phyloP scores from a whole-genome alignment of 2,329 filamentous ascomycete species.

The Pestalotiopsis sp. region DNA sequence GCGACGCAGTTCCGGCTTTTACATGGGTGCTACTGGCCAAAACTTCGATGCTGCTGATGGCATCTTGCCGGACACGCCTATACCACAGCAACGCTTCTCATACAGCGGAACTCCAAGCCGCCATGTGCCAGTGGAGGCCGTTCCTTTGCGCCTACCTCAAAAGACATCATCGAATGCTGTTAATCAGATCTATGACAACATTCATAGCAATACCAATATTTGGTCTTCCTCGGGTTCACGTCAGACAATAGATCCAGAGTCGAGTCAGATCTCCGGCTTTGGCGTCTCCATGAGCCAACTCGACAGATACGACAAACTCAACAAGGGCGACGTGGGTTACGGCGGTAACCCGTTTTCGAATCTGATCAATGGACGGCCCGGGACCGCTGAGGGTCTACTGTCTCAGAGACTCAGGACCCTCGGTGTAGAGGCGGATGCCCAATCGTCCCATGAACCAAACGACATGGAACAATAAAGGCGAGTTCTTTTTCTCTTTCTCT shows the following conservation, averaged over 20 bases:
- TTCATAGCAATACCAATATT: constrained; percentile 21
- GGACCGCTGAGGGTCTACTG: constrained; percentile 66
- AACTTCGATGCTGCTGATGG: constrained; percentile 39
- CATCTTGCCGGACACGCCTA: constrained; percentile 23
- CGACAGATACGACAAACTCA: constrained; percentile 66
- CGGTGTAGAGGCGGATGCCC: constrained; percentile 43
- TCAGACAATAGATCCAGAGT: constrained; percentile 38
- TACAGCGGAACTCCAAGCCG: constrained; percentile 32
- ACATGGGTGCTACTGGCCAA: constrained; percentile 34
- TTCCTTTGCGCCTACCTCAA: constrained; percentile 49
- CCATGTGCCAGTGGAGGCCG: constrained; percentile 47
- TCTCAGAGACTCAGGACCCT: constrained; percentile 69
- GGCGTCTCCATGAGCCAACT: constrained; percentile 13
- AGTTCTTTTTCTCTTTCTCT: not conserved
- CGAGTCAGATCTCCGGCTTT: constrained; percentile 27
- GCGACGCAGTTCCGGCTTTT: constrained; percentile 58
- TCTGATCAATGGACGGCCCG: constrained; percentile 39
- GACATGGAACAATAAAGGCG: constrained; percentile 11
- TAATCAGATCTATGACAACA: constrained; percentile 19
- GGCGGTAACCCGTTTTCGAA: constrained; percentile 55
- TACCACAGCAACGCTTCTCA: constrained; percentile 23
- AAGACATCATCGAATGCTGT: constrained; percentile 21
- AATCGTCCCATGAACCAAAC: constrained; percentile 10
- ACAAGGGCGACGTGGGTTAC: constrained; percentile 65
- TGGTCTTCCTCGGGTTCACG: constrained; percentile 22